Percentiles rank a stretch among this genome's conserved stretches.
Conservation (phyloP, 352 stramenopile species). For the Saprolegnia parasitica region DNA sequence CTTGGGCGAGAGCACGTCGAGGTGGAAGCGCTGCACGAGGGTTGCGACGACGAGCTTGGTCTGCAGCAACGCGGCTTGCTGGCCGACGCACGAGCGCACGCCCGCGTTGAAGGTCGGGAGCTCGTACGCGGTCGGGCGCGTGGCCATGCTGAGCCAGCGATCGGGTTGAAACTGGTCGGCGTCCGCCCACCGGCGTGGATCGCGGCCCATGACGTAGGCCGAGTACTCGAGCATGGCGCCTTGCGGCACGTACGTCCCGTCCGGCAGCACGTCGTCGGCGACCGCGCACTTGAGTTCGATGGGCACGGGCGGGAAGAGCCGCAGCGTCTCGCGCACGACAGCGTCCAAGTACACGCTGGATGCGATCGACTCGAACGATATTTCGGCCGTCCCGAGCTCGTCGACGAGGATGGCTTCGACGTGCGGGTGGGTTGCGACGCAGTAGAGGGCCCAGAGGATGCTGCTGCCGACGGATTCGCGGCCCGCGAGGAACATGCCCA, state of each 20-base stretch:
- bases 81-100: slow-evolving; percentile 53
- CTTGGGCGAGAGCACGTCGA: background rate
- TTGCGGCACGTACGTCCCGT: slow-evolving; percentile 60
- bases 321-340: slow-evolving; percentile 57
- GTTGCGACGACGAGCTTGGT: slow-evolving; percentile 36
- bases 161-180: slow-evolving; percentile 53
- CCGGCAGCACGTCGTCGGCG: slow-evolving; percentile 52
- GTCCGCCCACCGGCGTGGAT: slow-evolving; percentile 49
- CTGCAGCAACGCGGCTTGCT: slow-evolving; percentile 62
- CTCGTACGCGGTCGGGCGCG: slow-evolving; percentile 49
- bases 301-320: slow-evolving; percentile 66
- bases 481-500: slow-evolving; percentile 7
- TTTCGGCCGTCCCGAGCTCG: background rate
- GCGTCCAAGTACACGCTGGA: slow-evolving; percentile 61
- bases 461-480: background rate
- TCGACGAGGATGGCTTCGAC: background rate
- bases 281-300: slow-evolving; percentile 63
- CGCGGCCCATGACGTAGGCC: slow-evolving; percentile 68
- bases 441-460: slow-evolving; percentile 5
- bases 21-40: background rate
- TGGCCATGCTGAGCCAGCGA: slow-evolving; percentile 58
- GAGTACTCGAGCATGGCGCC: slow-evolving; percentile 58
- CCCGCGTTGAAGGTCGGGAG: slow-evolving; percentile 68
- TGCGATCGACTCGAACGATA: slow-evolving; percentile 49
- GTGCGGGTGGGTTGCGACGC: background rate